Base-by-base conservation (phyloP, 805 yeast species). In the Candida incommunis region DNA sequence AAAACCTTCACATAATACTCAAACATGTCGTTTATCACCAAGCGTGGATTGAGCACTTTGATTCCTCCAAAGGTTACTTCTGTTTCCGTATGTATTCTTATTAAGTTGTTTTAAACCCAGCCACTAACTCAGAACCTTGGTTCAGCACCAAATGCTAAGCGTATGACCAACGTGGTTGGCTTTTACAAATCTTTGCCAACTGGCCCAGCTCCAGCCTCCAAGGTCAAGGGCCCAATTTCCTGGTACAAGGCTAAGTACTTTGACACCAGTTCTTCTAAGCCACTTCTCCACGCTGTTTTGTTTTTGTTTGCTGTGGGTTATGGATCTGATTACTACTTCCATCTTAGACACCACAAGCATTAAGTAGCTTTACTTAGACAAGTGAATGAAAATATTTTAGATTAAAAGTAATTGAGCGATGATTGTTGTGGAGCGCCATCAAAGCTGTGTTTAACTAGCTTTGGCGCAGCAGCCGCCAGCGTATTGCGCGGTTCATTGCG, bases 51-150 rank as follows among this genome's bases (percentile, higher is more conserved):
- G 67, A 87, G 97, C 54, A 82, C 96, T 61, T 75, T 90, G 72
- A 88, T 90, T 63, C 98, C 98, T 58, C 98, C 98, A 66, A 90
- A 90, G 90, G 80, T 90, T 63, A 96, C 96, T 47, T 87, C 96
- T 51, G 92, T 95, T 41, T 76, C 80, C 69, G 90, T 82, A 75
- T 59, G 88, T 74, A 42, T 26, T 20, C 11, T 26, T 21, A 25
- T 9, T 40, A 44, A 20, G 22, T 26, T 34, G n/a, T 5, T 23
- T 23, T 41, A 7, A 13, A 25, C 4, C 13, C 23, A 4, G 20
- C 13, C 22, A 22, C 48, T 42, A 45, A 42, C 50, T 15, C 64
- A 80, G 82, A 88, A 86, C 82, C 73, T 92, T 55, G 95, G 95
- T 49, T 76, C 94, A 50, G 86, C 87, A 71, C 96, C 96, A 61